Evolutionary conservation across 169 alveolate genomes (phyloP).

Genomic region (Plasmodium yoelii): DNA sequence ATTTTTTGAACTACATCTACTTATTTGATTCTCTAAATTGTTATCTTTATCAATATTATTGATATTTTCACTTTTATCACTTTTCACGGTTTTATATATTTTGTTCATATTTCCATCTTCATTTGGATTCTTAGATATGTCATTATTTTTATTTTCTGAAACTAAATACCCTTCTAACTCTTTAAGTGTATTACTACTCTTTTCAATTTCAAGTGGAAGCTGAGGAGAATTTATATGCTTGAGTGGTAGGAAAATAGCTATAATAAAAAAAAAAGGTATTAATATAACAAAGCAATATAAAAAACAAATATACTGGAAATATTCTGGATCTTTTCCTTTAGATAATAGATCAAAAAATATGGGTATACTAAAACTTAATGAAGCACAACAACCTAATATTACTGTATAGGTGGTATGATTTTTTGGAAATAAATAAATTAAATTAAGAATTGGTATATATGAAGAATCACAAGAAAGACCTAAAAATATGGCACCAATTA

Average conservation of each 20-base stretch:
- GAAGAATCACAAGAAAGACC: constrained; percentile 67
- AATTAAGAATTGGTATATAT: constrained; percentile 48
- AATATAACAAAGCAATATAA: constrained; percentile 41
- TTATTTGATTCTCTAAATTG: too few species aligned
- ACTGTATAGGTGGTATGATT: constrained; percentile 69
- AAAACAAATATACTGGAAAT: constrained; percentile 40
- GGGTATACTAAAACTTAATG: constrained; percentile 58
- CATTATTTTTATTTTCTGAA: neutral
- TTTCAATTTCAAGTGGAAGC: neutral
- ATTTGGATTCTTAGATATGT: neutral
- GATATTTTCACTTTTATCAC: too few species aligned
- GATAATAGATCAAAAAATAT: constrained; percentile 63
- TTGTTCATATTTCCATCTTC: too few species aligned
- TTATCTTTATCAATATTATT: too few species aligned
- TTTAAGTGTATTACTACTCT: constrained; percentile 29
- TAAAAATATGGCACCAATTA: constrained; percentile 41
- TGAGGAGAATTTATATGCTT: constrained; percentile 9
- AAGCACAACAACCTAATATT: constrained; percentile 69
- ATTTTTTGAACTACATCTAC: too few species aligned
- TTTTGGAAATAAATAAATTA: constrained; percentile 57
- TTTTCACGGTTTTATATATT: too few species aligned
- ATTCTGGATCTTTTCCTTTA: constrained; percentile 11
- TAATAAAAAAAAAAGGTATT: constrained; percentile 46
- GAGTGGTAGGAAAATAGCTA: constrained; percentile 34
- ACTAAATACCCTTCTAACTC: constrained; percentile 38